phyloP scores from a whole-genome alignment of 1,284 basidiomycete species.

The Cryptococcus floricola region DNA sequence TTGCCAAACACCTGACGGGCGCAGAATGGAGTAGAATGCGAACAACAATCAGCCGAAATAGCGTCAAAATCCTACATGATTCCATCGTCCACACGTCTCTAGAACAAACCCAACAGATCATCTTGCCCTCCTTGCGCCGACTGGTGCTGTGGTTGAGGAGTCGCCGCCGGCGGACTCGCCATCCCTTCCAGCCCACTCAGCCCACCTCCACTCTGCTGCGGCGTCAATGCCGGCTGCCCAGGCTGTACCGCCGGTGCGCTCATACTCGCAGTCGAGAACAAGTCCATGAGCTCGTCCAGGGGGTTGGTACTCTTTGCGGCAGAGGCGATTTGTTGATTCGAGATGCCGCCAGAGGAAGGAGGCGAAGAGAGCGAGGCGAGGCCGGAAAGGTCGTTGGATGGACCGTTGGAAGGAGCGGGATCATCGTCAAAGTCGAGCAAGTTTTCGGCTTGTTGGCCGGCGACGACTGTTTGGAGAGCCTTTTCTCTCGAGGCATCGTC shows the following conservation, averaged over 20 bases:
- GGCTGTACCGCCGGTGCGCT: conserved; percentile 31
- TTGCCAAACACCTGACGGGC: too few relatives aligned
- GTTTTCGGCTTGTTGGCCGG: conserved; percentile 88
- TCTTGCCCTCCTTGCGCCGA: conserved; percentile 28
- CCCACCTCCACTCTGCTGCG: conserved; percentile 6
- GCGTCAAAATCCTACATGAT: too few relatives aligned
- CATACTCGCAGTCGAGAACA: conserved; percentile 63
- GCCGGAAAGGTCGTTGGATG: conserved; percentile 40
- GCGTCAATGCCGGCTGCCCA: conserved; percentile 7
- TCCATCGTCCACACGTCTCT: conserved; percentile 11
- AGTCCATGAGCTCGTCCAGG: conserved; percentile 82
- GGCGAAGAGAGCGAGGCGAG: conserved; percentile 1
- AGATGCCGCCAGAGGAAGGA: conserved; percentile 15
- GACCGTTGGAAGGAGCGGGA: conserved; percentile 50
- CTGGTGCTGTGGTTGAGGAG: conserved; percentile 8
- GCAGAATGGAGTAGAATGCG: too few relatives aligned
- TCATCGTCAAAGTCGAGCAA: conserved; percentile 80
- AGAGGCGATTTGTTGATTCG: conserved; percentile 30
- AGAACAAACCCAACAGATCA: conserved; percentile 48
- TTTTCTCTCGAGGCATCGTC: conserved; percentile 65
- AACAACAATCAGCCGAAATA: too few relatives aligned
- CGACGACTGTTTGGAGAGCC: conserved; percentile 80
- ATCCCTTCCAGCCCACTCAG: conserved; percentile 17
- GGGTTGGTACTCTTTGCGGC: conserved; percentile 61
- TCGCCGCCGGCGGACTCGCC: conserved; percentile 1